These are phyloP conservation scores for Boechera divaricarpa DNA, from an alignment of 345 rosid species.

Conservation along the genomic window DNA sequence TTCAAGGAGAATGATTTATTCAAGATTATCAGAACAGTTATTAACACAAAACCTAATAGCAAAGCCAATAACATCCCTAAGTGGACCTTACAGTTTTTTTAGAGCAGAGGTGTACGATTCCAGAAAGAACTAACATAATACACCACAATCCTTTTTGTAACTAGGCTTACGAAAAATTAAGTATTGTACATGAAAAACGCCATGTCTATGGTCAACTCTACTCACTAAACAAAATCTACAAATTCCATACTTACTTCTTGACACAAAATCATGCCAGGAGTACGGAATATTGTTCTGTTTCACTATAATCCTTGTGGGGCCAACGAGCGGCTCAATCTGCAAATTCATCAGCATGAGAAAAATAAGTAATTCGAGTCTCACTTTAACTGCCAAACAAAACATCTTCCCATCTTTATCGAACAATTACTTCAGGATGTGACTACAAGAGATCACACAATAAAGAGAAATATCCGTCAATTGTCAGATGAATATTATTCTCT, in stretches of 20 bases:
- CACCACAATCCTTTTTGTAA: conserved; percentile 13
- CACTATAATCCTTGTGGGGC: conserved; percentile 72
- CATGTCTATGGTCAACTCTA: conserved; percentile 12
- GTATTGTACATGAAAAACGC: conserved; percentile 11
- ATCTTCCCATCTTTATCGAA: conserved; percentile 14
- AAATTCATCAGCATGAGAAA: conserved; percentile 36
- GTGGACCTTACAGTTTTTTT: conserved; percentile 10
- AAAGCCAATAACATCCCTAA: conserved; percentile 25
- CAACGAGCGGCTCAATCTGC: conserved; percentile 88
- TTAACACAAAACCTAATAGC: conserved; percentile 18
- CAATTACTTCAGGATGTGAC: conserved; percentile 27
- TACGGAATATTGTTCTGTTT: conserved; percentile 56
- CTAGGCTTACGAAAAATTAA: conserved; percentile 16
- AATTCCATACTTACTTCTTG: conserved; percentile 58
- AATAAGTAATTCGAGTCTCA: conserved; percentile 18
- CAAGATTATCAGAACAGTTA: conserved; percentile 11
- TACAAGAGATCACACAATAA: conserved; percentile 30
- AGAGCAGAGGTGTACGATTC: neutral
- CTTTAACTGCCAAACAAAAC: conserved; percentile 27
- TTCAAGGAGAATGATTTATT: neutral
- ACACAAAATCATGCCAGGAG: conserved; percentile 99
- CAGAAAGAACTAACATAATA: conserved; percentile 20
- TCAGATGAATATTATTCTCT: conserved; percentile 16
- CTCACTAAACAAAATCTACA: conserved; percentile 3
- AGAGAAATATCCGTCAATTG: neutral